Percentiles rank a stretch among this genome's conserved stretches.
Evolutionary conservation across 2,329 filamentous ascomycete genomes (phyloP).

Genomic region (Ascochyta koolunga): DNA sequence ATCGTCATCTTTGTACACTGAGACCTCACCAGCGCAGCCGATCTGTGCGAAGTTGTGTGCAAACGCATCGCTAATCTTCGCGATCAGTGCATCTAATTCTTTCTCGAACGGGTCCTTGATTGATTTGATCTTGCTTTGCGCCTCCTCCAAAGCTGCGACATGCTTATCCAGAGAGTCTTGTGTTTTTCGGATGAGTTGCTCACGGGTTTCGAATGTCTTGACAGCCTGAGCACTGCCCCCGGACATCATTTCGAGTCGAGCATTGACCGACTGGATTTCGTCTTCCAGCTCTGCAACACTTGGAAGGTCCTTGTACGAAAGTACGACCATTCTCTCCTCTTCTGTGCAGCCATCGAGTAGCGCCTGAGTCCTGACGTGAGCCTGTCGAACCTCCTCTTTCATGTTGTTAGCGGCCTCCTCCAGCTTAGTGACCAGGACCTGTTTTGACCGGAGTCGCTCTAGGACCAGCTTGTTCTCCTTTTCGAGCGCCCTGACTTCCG

Average conservation of each 20-base stretch:
- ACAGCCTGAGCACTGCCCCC: constrained; percentile 77
- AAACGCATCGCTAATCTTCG: constrained; percentile 87
- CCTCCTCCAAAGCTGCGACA: constrained; percentile 60
- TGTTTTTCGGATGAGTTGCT: constrained; percentile 70
- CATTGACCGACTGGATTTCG: constrained; percentile 75
- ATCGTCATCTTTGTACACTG: constrained; percentile 80
- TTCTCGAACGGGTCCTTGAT: constrained; percentile 83
- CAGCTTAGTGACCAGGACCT: constrained; percentile 24
- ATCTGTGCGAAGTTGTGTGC: constrained; percentile 93
- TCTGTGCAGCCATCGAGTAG: constrained; percentile 27
- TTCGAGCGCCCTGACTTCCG: constrained; percentile 75
- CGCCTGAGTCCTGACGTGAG: constrained; percentile 24
- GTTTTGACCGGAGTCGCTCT: constrained; percentile 43
- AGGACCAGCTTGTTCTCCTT: constrained; percentile 59
- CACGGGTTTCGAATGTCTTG: constrained; percentile 65
- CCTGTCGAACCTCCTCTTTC: constrained; percentile 18
- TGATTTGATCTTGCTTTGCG: constrained; percentile 65
- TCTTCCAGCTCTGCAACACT: constrained; percentile 66
- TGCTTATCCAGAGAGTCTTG: constrained; percentile 63
- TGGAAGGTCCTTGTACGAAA: constrained; percentile 25
- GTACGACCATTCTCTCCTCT: constrained; percentile 33
- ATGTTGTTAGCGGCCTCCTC: constrained; percentile 18
- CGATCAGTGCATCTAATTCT: constrained; percentile 75
- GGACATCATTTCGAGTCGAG: constrained; percentile 79
- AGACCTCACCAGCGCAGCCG: constrained; percentile 89